Evolutionary conservation across 73 alveolate species (phyloP).

Genomic region (Paramecium biaurelia): DNA sequence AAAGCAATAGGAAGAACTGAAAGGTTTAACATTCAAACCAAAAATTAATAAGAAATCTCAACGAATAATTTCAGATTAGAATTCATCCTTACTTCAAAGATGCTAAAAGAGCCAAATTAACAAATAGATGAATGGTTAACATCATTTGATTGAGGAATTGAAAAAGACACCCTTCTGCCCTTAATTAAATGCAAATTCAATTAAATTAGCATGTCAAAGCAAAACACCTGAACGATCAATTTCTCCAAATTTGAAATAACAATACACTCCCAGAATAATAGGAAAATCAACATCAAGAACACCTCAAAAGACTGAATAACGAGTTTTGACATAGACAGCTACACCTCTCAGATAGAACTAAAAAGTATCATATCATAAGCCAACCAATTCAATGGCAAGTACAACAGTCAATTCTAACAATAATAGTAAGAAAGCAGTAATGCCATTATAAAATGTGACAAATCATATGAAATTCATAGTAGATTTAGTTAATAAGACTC

Average conservation of each 20-base stretch:
- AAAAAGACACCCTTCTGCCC: slow-evolving; percentile 14
- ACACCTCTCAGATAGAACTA: background rate
- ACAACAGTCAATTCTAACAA: background rate
- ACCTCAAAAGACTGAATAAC: background rate
- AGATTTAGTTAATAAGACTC: background rate
- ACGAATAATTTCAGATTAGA: background rate
- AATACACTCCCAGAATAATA: background rate
- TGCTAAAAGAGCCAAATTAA: background rate
- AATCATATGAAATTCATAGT: slow-evolving; percentile 11
- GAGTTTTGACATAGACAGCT: background rate
- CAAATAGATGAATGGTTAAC: background rate
- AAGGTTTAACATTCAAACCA: slow-evolving; percentile 19
- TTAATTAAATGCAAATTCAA: background rate
- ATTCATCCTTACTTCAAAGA: background rate
- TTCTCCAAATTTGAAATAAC: background rate
- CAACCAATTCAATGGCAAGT: background rate
- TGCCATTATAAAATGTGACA: background rate
- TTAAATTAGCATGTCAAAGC: background rate
- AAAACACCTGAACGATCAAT: background rate
- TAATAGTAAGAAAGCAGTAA: slow-evolving; percentile 13
- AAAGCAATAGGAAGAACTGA: background rate
- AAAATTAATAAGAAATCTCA: background rate
- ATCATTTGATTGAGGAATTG: background rate
- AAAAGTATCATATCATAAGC: background rate
- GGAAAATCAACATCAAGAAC: background rate